A percentile compares a stretch with the other conserved stretches of the same genome.
These are phyloP conservation scores for Rubus idaeus DNA, from an alignment of 306 rosid species.

Conservation along the genomic window DNA sequence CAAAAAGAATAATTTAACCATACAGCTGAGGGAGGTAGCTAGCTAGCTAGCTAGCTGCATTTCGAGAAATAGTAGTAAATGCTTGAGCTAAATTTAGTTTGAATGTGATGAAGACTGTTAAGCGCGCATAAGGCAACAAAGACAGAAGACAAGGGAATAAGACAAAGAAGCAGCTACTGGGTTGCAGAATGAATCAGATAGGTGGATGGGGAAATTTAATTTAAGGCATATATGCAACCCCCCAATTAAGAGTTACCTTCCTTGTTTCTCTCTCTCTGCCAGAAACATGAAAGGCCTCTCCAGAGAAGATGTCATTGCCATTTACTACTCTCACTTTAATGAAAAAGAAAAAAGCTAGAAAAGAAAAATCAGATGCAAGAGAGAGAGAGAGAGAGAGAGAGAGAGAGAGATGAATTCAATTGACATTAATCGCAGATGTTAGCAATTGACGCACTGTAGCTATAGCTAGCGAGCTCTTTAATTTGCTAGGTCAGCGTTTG, in stretches of 20 bases:
- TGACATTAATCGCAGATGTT: constrained; percentile 10
- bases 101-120: constrained; percentile 21
- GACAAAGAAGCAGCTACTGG: constrained; percentile 31
- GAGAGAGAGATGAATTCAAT: background rate
- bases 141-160: constrained; percentile 39
- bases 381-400: background rate
- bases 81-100: constrained; percentile 22
- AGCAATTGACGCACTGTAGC: background rate
- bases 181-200: constrained; percentile 15
- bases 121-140: constrained; percentile 24
- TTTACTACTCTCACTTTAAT: constrained; percentile 33
- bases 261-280: constrained; percentile 15
- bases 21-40: background rate
- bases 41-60: background rate
- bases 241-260: background rate
- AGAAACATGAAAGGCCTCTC: constrained; percentile 42
- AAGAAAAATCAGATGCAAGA: constrained; percentile 34
- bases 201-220: constrained; percentile 38
- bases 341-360: background rate
- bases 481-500: background rate
- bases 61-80: constrained; percentile 11
- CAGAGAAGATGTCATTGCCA: constrained; percentile 45
- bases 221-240: constrained; percentile 15
- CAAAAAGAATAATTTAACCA: constrained; percentile 22
- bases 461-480: background rate